Conservation (phyloP, 148 eudicot species). For the Fallopia convolvulus region DNA sequence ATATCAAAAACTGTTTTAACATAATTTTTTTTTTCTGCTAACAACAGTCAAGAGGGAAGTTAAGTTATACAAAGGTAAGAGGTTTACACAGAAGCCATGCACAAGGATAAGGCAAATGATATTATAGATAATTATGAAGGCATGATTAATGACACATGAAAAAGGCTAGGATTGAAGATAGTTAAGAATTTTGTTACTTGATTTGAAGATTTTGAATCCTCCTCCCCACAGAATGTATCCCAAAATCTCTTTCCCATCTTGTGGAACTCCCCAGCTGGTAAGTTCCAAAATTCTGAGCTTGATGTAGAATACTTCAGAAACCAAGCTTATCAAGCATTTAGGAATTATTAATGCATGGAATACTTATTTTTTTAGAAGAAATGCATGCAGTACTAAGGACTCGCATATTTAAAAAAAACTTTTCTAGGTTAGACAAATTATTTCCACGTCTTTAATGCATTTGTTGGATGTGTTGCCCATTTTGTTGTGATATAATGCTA, state of each 20-base stretch:
- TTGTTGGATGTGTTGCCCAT: no score
- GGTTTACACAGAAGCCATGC: not conserved
- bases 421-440: no score
- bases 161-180: not conserved
- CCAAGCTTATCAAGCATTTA: no score
- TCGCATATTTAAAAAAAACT: no score
- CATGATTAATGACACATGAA: not conserved
- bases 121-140: not conserved
- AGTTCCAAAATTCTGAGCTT: no score
- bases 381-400: no score
- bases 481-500: no score
- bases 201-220: not conserved
- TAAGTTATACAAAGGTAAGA: not conserved
- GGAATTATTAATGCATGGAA: no score
- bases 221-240: not conserved
- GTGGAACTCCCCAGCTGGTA: not conserved
- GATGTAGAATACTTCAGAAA: no score
- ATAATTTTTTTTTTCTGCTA: not conserved
- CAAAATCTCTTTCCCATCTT: not conserved
- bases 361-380: no score
- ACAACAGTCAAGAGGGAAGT: not conserved
- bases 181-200: not conserved
- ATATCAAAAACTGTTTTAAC: not conserved
- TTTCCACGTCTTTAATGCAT: no score
- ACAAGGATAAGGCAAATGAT: not conserved